phyloP scores from a whole-genome alignment of 225 moss, liverwort and hornwort genomes.

The Rhytidiadelphus loreus region DNA sequence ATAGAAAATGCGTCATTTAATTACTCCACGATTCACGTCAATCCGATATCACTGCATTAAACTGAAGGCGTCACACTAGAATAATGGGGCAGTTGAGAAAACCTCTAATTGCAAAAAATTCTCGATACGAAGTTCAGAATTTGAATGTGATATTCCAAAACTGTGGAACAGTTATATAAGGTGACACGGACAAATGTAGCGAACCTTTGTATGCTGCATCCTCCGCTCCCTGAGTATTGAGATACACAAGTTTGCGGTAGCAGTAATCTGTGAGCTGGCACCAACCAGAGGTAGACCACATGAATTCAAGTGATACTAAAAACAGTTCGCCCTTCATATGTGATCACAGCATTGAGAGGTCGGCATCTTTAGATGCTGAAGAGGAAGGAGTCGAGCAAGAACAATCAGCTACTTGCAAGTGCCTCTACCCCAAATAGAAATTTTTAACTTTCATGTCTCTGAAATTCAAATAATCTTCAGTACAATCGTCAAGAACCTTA shows the following conservation, averaged over 20 bases:
- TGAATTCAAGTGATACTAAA: not conserved
- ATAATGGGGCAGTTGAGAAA: not conserved
- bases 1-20: not conserved
- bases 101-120: not conserved
- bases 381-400: not conserved
- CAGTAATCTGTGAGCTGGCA: conserved; percentile 85
- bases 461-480: not conserved
- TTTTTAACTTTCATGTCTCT: not conserved
- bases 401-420: not conserved
- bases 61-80: not conserved
- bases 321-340: not conserved
- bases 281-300: not conserved
- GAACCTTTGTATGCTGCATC: conserved; percentile 67
- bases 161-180: not conserved
- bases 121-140: not conserved
- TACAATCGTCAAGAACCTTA: not conserved
- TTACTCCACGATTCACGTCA: not conserved
- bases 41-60: not conserved
- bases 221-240: conserved; percentile 71
- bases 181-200: not conserved
- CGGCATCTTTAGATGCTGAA: not conserved
- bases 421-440: not conserved
- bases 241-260: conserved; percentile 84
- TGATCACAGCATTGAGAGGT: not conserved
- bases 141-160: not conserved